Percentiles rank a stretch among this genome's conserved stretches.
Conservation (phyloP, 106 monocot genomes). For the Dactylorhiza incarnata region DNA sequence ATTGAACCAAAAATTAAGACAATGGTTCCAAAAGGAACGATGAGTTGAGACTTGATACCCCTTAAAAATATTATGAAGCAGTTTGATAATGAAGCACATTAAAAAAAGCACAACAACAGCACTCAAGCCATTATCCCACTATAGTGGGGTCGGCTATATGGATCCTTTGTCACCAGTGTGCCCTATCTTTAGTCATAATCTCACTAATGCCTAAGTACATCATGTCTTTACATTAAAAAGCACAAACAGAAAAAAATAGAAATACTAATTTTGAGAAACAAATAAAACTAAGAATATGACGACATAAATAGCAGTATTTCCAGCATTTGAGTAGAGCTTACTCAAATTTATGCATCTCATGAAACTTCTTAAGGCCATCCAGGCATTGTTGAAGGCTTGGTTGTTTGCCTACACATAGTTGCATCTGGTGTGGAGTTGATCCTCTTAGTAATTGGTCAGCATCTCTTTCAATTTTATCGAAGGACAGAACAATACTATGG, state of each 20-base stretch:
- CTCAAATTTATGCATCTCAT: slow-evolving; percentile 49
- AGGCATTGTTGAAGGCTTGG: slow-evolving; percentile 45
- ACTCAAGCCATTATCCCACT: too few species aligned
- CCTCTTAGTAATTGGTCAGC: slow-evolving; percentile 41
- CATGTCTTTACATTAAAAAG: too few species aligned
- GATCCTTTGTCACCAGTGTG: too few species aligned
- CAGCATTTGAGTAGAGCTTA: slow-evolving; percentile 13
- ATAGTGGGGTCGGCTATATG: too few species aligned
- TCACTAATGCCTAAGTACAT: too few species aligned
- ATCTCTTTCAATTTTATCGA: slow-evolving; percentile 54
- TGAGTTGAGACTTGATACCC: neutral
- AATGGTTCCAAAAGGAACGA: neutral
- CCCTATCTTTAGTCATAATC: too few species aligned
- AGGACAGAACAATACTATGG: slow-evolving; percentile 27
- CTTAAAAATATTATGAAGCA: neutral
- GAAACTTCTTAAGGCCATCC: slow-evolving; percentile 34
- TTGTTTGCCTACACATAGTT: slow-evolving; percentile 37
- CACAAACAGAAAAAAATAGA: neutral
- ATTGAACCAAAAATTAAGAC: too few species aligned
- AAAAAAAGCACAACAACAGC: neutral
- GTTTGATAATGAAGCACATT: neutral
- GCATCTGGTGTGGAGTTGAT: slow-evolving; percentile 43
- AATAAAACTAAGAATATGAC: neutral
- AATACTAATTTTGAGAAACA: neutral
- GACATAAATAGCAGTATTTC: neutral